Percentiles rank a stretch among this genome's conserved stretches.
Conservation (phyloP, 2,329 filamentous ascomycete genomes). For the Neoascochyta sp. region DNA sequence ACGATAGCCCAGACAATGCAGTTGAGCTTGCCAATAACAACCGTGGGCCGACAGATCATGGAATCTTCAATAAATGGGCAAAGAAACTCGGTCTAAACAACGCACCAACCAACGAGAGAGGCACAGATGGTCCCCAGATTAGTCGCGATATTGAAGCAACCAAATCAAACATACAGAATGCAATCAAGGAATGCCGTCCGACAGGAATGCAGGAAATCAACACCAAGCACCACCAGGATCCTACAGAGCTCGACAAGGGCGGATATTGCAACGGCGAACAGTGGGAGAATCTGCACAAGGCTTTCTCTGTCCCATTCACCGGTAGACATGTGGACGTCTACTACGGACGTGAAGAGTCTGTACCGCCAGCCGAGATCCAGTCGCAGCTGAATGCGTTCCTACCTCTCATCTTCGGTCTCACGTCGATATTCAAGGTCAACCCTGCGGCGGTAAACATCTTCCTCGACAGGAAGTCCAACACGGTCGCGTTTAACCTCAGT, state of each 20-base stretch:
- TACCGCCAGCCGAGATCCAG: slow-evolving; percentile 26
- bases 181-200: slow-evolving; percentile 37
- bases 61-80: slow-evolving; percentile 35
- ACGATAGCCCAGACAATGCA: slow-evolving; percentile 31
- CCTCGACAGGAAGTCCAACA: slow-evolving; percentile 72
- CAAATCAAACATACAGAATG: slow-evolving; percentile 35
- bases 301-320: slow-evolving; percentile 33
- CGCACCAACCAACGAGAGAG: slow-evolving; percentile 9
- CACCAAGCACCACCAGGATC: slow-evolving; percentile 35
- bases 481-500: slow-evolving; percentile 87
- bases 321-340: slow-evolving; percentile 36
- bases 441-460: slow-evolving; percentile 75
- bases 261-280: slow-evolving; percentile 39
- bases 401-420: slow-evolving; percentile 33
- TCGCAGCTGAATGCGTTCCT: slow-evolving; percentile 27
- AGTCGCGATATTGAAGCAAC: slow-evolving; percentile 34
- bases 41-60: slow-evolving; percentile 19
- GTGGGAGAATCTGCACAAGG: slow-evolving; percentile 38
- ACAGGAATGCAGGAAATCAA: slow-evolving; percentile 33
- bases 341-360: slow-evolving; percentile 30
- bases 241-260: slow-evolving; percentile 36
- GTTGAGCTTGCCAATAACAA: slow-evolving; percentile 27
- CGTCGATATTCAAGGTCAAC: slow-evolving; percentile 61
- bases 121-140: slow-evolving; percentile 35
- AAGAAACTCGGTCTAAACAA: slow-evolving; percentile 39